Evolutionary conservation across 306 rosid genomes (phyloP).

Genomic region (Begonia fuchsioides): DNA sequence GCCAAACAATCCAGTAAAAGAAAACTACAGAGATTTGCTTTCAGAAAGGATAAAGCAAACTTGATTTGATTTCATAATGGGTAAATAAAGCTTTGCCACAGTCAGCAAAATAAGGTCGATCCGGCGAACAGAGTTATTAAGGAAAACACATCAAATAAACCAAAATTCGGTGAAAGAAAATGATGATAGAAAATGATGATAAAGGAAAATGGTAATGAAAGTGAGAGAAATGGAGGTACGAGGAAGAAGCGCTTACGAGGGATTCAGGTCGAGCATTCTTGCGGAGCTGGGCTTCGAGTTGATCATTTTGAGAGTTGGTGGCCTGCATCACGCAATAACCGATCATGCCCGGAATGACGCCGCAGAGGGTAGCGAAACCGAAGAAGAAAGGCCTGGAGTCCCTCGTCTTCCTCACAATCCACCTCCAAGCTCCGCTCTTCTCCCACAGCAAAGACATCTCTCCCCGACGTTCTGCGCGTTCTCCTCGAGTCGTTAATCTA

Average conservation of each 20-base stretch:
- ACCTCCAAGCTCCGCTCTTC: slow-evolving; percentile 58
- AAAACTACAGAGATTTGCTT: too few relatives aligned
- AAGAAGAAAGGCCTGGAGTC: slow-evolving; percentile 84
- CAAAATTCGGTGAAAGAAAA: too few relatives aligned
- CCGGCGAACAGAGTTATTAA: too few relatives aligned
- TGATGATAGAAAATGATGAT: not conserved
- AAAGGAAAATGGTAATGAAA: not conserved
- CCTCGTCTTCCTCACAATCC: slow-evolving; percentile 57
- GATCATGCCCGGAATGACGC: slow-evolving; percentile 71
- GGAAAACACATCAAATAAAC: too few relatives aligned
- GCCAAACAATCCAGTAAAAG: too few relatives aligned
- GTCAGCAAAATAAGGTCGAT: too few relatives aligned
- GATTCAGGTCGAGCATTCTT: slow-evolving; percentile 78
- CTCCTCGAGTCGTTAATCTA: too few relatives aligned
- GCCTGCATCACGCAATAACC: slow-evolving; percentile 80
- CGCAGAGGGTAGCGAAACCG: slow-evolving; percentile 80
- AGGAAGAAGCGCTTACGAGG: slow-evolving; percentile 7
- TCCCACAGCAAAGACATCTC: slow-evolving; percentile 47
- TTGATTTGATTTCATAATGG: too few relatives aligned
- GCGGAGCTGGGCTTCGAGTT: slow-evolving; percentile 81
- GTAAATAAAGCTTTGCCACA: too few relatives aligned
- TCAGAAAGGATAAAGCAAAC: too few relatives aligned
- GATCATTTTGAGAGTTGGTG: slow-evolving; percentile 50
- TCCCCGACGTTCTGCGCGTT: not conserved
- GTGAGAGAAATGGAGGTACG: not conserved